phyloP scores from a whole-genome alignment of 2,329 filamentous ascomycete genomes.

The Pyricularia pennisetigena region DNA sequence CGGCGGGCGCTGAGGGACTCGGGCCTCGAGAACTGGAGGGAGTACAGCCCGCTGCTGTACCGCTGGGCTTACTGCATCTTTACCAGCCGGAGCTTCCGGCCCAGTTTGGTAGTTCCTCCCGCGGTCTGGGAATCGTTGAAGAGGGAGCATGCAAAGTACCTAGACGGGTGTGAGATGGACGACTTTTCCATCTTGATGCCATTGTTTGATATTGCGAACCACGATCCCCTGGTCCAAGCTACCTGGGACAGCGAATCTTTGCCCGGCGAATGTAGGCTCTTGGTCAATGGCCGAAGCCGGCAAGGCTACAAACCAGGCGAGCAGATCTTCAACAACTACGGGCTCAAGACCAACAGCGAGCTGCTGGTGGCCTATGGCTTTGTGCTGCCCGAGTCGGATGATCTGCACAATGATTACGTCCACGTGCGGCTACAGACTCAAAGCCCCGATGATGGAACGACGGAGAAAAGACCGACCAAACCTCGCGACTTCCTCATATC shows the following conservation, averaged over 20 bases:
- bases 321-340: constrained; percentile 63
- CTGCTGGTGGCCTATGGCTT: constrained; percentile 56
- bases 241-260: constrained; percentile 44
- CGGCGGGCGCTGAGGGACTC: constrained; percentile 24
- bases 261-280: neutral
- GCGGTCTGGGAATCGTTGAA: constrained; percentile 9
- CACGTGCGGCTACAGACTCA: constrained; percentile 37
- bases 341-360: constrained; percentile 64
- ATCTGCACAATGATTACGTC: constrained; percentile 49
- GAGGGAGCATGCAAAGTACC: neutral
- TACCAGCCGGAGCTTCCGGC: constrained; percentile 54
- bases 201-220: constrained; percentile 63
- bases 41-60: constrained; percentile 42
- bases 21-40: constrained; percentile 16
- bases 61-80: constrained; percentile 57
- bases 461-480: constrained; percentile 8
- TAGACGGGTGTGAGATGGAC: constrained; percentile 29
- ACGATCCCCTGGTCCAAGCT: constrained; percentile 49
- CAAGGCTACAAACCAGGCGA: constrained; percentile 37
- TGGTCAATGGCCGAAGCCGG: constrained; percentile 7
- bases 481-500: constrained; percentile 40
- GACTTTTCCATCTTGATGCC: constrained; percentile 62
- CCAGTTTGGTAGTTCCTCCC: constrained; percentile 42
- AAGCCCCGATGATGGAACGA: constrained; percentile 8
- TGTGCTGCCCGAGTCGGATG: constrained; percentile 34